Evolutionary conservation across 345 rosid genomes (phyloP).

Genomic region (Citrus sp.): DNA sequence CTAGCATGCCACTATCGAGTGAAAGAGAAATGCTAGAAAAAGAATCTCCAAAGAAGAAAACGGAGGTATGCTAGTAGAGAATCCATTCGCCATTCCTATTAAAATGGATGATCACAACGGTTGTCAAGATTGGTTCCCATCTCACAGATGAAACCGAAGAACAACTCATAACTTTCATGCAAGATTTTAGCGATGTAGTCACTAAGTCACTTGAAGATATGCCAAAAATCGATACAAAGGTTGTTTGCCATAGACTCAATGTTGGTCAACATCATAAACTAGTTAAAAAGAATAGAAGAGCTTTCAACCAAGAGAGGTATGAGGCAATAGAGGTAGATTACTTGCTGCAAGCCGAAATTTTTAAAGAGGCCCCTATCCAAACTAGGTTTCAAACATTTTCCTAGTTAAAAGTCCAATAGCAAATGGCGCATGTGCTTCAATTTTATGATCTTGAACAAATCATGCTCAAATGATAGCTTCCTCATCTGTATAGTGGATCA

Average conservation of each 20-base stretch:
- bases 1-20: no score
- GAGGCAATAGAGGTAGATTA: not conserved
- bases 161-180: no score
- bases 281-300: no score
- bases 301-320: no score
- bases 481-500: not conserved
- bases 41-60: no score
- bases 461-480: not conserved
- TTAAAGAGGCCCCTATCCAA: not conserved
- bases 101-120: not conserved
- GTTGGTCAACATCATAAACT: not conserved
- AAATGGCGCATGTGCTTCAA: not conserved
- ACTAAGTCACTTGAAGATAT: not conserved
- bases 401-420: not conserved
- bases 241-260: not conserved
- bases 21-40: no score
- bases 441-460: no score
- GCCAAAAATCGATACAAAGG: not conserved
- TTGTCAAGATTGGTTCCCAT: not conserved
- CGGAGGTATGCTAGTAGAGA: no score
- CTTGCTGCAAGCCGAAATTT: not conserved
- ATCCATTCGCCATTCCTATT: not conserved
- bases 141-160: no score
- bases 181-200: not conserved
- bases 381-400: not conserved